A percentile compares a stretch with the other conserved stretches of the same genome.
These are phyloP conservation scores for Byssothecium circinans DNA, from an alignment of 2,329 filamentous ascomycete genomes.

Conservation along the genomic window DNA sequence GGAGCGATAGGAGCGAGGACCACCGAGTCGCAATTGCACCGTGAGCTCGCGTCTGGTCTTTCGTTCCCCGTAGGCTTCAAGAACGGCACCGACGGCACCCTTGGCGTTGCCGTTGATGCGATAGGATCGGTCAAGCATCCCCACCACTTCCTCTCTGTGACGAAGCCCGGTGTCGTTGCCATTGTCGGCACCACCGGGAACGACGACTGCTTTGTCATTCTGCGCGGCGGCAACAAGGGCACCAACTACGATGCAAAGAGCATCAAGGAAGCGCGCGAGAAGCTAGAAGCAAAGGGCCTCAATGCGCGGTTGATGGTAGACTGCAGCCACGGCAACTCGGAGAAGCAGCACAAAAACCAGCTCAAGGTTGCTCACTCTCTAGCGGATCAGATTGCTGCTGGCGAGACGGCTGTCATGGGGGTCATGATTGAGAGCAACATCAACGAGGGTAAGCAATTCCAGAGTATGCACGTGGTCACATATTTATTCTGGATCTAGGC, in stretches of 20 bases:
- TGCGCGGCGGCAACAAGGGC: slow-evolving; percentile 87
- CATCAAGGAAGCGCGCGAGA: slow-evolving; percentile 79
- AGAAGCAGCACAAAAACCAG: slow-evolving; percentile 97
- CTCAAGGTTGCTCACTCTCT: slow-evolving; percentile 84
- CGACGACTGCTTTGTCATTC: slow-evolving; percentile 94
- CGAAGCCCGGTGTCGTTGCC: slow-evolving; percentile 91
- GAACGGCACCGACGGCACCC: slow-evolving; percentile 92
- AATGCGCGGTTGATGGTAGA: slow-evolving; percentile 89
- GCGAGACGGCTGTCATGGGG: slow-evolving; percentile 87
- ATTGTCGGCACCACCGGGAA: slow-evolving; percentile 95
- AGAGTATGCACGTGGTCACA: neutral
- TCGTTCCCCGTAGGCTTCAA: slow-evolving; percentile 99
- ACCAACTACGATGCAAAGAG: slow-evolving; percentile 90
- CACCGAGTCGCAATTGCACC: slow-evolving; percentile 92
- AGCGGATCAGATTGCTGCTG: slow-evolving; percentile 80
- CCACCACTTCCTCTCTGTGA: slow-evolving; percentile 96
- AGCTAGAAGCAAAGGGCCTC: slow-evolving; percentile 73
- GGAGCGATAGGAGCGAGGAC: slow-evolving; percentile 95
- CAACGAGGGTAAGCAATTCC: slow-evolving; percentile 70
- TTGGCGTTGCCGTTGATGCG: slow-evolving; percentile 90
- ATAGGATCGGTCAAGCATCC: slow-evolving; percentile 90
- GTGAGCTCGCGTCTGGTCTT: slow-evolving; percentile 88
- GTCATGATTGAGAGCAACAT: slow-evolving; percentile 99
- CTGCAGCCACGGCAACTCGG: slow-evolving; percentile 94
- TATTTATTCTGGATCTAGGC: slow-evolving; percentile 51